phyloP scores from a whole-genome alignment of 2,329 filamentous ascomycete genomes.

The Cercospora sp. region DNA sequence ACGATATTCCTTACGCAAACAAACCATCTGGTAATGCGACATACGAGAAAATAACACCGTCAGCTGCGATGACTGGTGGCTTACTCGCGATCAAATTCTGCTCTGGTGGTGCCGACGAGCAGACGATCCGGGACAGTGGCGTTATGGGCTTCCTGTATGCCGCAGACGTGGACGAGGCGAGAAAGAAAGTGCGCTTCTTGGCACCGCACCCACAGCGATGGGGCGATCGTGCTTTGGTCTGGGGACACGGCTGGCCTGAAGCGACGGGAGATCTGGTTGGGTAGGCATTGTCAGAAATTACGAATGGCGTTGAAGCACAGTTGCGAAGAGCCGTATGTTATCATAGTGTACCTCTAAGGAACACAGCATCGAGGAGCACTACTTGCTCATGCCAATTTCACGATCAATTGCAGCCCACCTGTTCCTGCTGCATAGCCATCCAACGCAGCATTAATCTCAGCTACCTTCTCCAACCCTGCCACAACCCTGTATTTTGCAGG shows the following conservation, averaged over 20 bases:
- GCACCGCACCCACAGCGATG: constrained; percentile 80
- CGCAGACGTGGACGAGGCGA: constrained; percentile 83
- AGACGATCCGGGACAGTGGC: constrained; percentile 73
- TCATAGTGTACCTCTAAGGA: not conserved
- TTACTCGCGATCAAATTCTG: constrained; percentile 79
- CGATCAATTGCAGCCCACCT: constrained; percentile 9
- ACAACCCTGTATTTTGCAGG: not conserved
- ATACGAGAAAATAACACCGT: constrained; percentile 59
- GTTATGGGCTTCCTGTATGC: constrained; percentile 94
- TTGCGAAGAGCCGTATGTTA: not conserved
- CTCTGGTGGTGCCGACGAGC: constrained; percentile 64
- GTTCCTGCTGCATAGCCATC: constrained; percentile 7
- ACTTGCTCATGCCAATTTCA: not conserved
- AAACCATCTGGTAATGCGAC: constrained; percentile 22
- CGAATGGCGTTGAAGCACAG: not conserved
- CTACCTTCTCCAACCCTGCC: constrained; percentile 3
- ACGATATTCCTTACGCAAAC: constrained; percentile 43
- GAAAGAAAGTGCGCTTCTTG: constrained; percentile 75
- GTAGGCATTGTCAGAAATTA: constrained; percentile 29
- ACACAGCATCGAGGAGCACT: not conserved
- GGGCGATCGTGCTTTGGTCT: constrained; percentile 75
- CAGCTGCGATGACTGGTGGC: constrained; percentile 71
- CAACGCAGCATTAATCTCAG: constrained; percentile 15
- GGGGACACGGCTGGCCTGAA: constrained; percentile 79
- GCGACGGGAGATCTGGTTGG: constrained; percentile 75